Percentiles rank a stretch among this genome's conserved stretches.
Evolutionary conservation across 163 green algal species (phyloP).

Genomic region (Coccomyxa subellipsoidea): DNA sequence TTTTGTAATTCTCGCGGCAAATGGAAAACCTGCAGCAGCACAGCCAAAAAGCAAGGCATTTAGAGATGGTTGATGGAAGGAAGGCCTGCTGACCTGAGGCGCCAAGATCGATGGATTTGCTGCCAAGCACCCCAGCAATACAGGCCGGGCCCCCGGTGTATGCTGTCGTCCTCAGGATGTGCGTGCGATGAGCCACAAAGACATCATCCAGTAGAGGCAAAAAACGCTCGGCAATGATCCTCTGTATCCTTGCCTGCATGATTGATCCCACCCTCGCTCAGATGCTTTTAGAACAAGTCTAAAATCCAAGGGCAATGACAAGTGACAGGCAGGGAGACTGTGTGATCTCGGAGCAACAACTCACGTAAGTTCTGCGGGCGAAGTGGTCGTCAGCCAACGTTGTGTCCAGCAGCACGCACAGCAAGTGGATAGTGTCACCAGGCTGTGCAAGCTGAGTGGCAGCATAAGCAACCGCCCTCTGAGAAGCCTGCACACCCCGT

Average conservation of each 20-base stretch:
- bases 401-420: background rate
- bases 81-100: background rate
- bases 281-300: too few species aligned
- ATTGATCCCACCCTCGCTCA: too few species aligned
- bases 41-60: background rate
- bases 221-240: conserved; percentile 5
- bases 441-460: background rate
- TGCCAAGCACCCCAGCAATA: background rate
- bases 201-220: conserved; percentile 2
- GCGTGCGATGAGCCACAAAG: background rate
- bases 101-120: background rate
- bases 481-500: background rate
- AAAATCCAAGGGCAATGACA: too few species aligned
- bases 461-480: background rate
- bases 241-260: background rate
- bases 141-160: background rate
- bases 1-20: background rate
- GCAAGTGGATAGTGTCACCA: background rate
- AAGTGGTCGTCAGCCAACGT: conserved; percentile 1
- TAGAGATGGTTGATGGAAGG: background rate
- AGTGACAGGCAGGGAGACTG: background rate
- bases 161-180: background rate
- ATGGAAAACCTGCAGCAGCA: background rate
- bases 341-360: too few species aligned
- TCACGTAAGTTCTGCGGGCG: background rate